Conservation (phyloP, 2,329 filamentous ascomycete genomes). For the Fusarium floridanum region DNA sequence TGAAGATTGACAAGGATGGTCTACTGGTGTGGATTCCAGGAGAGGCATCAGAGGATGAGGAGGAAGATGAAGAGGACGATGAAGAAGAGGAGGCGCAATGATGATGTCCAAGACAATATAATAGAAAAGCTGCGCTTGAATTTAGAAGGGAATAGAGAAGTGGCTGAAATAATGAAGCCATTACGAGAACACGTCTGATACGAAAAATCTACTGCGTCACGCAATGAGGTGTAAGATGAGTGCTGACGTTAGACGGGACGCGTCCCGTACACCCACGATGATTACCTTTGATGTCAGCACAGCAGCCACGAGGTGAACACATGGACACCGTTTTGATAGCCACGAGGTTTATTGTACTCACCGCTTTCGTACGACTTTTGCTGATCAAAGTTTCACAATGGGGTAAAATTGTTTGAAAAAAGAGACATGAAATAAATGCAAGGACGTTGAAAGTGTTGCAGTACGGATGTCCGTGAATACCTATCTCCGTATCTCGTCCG, state of each 20-base stretch:
- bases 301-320: not conserved
- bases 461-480: not conserved
- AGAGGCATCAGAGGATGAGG: conserved; percentile 41
- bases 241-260: not conserved
- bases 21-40: conserved; percentile 71
- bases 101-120: conserved; percentile 10
- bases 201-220: not conserved
- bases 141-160: conserved; percentile 15
- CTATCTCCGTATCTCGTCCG: not conserved
- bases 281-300: not conserved
- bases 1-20: conserved; percentile 74
- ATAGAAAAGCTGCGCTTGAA: conserved; percentile 10
- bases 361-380: not conserved
- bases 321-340: not conserved
- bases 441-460: not conserved
- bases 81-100: conserved; percentile 27
- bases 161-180: conserved; percentile 24
- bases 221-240: not conserved
- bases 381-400: not conserved
- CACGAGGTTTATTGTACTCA: not conserved
- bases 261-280: not conserved
- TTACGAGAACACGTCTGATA: conserved; percentile 20
- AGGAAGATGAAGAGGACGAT: conserved; percentile 40
- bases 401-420: not conserved
- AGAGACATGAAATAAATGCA: not conserved